These are phyloP conservation scores for Tricholoma saponaceum DNA, from an alignment of 768 basidiomycete species.

Conservation along the genomic window DNA sequence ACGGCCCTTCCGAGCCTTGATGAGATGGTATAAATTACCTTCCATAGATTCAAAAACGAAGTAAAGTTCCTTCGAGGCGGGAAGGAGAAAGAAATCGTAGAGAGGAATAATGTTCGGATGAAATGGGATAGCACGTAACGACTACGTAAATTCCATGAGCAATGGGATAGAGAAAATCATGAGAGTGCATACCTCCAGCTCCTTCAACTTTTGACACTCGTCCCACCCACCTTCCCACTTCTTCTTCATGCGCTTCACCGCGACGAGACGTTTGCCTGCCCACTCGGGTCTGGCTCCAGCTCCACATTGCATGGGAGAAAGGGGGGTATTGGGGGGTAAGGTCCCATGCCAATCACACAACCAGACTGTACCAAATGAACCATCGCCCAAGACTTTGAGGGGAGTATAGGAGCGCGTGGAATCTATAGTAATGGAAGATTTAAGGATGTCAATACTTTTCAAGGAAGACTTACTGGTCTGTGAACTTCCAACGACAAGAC, in stretches of 20 bases:
- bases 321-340: conserved; percentile 83
- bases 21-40: conserved; percentile 98
- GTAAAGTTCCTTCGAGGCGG: conserved; percentile 92
- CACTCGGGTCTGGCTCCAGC: conserved; percentile 92
- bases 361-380: conserved; percentile 98
- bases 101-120: conserved; percentile 98
- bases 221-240: conserved; percentile 98
- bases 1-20: conserved; percentile 93
- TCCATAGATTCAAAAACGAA: conserved; percentile 99
- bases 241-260: conserved; percentile 98
- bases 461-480: conserved; percentile 54
- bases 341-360: conserved; percentile 99
- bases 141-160: conserved; percentile 44
- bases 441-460: conserved; percentile 10
- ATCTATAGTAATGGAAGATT: conserved; percentile 36
- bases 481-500: conserved; percentile 69
- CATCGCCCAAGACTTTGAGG: conserved; percentile 95
- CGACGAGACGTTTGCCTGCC: conserved; percentile 90
- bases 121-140: conserved; percentile 88
- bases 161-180: conserved; percentile 2
- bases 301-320: conserved; percentile 95
- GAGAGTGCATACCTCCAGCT: conserved; percentile 72
- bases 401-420: conserved; percentile 89
- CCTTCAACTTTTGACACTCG: conserved; percentile 92
- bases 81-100: conserved; percentile 99